Base-by-base conservation (phyloP, 805 yeast genomes). In the Blastobotrys attinorum region DNA sequence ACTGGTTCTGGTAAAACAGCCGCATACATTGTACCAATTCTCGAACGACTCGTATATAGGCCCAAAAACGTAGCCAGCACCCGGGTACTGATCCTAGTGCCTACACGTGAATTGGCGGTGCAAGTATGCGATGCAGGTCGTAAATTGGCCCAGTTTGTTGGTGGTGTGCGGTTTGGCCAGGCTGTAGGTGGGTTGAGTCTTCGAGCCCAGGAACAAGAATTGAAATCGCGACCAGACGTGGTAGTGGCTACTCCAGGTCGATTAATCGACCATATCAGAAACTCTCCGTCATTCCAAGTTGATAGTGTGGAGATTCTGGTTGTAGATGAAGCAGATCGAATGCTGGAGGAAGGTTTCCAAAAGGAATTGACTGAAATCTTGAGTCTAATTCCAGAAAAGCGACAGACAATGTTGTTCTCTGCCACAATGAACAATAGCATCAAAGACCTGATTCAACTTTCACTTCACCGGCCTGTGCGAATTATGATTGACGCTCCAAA, bases 1-100 rank as follows among this genome's bases (percentile, higher is more conserved):
- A 92, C 99, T 3, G 99, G 99, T 69, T 90, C 97, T 17, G 99
- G 99, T 75, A 92, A 92, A 63, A 92, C 99, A 20, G 98, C 97
- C 2, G 99, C 99, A 1, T 92, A 87, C 61, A 81, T 92, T 82
- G 83, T 92, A 44, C 98, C 98, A 11, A 86, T 89, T 37, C 77
- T 92, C 48, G 98, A 92, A 66, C 79, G 99, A 66, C 70, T 92
- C 29, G 66, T 92, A 23, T 90, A 81, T 66, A 85, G 92, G 55
- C 96, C 97, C 10, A 73, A 85, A 43, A 84, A 84, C 57, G 67
- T 84, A 3, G 82, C 96, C 0, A 76, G 94, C 1, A 89, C 97
- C 1, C 76, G 97, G 61, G 98, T 92, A 16, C 75, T 92, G 34
- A 85, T 92, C 6, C 69, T 92, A 47, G 77, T 96, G 0, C 99